phyloP scores from a whole-genome alignment of 2,329 filamentous ascomycete species.

The Aspergillus sp. region DNA sequence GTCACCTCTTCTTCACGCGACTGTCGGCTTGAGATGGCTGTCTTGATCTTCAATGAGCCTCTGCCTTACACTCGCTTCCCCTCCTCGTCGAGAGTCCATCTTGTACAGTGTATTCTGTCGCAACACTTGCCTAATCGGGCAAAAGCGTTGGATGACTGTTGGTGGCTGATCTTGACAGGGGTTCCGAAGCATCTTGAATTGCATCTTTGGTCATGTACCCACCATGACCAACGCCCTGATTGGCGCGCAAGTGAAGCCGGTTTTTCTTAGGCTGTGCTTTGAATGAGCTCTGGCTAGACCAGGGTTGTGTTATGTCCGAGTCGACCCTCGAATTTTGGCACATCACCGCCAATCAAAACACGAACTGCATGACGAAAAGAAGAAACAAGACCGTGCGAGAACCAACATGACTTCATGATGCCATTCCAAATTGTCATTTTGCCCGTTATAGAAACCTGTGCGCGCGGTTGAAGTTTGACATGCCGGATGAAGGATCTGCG shows the following conservation, averaged over 20 bases:
- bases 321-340: neutral
- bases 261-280: neutral
- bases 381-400: neutral
- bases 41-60: neutral
- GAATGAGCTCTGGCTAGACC: neutral
- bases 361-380: neutral
- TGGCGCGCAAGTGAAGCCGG: neutral
- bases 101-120: neutral
- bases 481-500: slow-evolving; percentile 3
- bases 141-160: neutral
- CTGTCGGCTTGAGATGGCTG: neutral
- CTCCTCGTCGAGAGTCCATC: neutral
- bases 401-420: neutral
- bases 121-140: slow-evolving; percentile 9
- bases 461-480: neutral
- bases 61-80: neutral
- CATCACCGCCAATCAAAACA: neutral
- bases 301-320: slow-evolving; percentile 1
- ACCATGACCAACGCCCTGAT: neutral
- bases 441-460: neutral
- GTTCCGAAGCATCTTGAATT: neutral
- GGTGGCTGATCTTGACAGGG: neutral
- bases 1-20: neutral
- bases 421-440: neutral
- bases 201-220: neutral